These are phyloP conservation scores for Fusarium penzigii DNA, from an alignment of 2,329 filamentous ascomycete genomes.

Conservation along the genomic window DNA sequence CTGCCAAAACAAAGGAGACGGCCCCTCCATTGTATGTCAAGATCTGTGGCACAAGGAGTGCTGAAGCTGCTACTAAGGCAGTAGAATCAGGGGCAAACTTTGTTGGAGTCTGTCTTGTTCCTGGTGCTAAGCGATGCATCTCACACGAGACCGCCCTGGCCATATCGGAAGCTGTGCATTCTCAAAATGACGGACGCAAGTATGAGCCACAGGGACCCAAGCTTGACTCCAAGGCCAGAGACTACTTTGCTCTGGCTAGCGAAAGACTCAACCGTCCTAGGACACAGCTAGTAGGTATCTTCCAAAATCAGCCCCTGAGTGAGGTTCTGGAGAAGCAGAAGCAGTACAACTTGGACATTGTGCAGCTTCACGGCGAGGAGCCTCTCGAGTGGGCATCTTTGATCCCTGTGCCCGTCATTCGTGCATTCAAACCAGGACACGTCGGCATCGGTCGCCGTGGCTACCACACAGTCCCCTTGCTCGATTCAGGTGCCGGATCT, in stretches of 20 bases:
- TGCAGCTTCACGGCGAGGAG: constrained; percentile 91
- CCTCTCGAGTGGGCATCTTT: constrained; percentile 86
- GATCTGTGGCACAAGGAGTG: constrained; percentile 87
- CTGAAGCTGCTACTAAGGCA: constrained; percentile 77
- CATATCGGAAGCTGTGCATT: constrained; percentile 79
- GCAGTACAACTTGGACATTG: constrained; percentile 76
- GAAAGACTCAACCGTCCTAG: constrained; percentile 54
- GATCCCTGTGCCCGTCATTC: constrained; percentile 92
- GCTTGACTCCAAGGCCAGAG: constrained; percentile 45
- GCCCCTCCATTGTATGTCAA: constrained; percentile 70
- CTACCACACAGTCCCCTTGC: constrained; percentile 78
- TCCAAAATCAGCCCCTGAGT: constrained; percentile 83
- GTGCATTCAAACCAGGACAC: constrained; percentile 77
- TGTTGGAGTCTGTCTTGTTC: constrained; percentile 88
- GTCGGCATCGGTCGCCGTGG: constrained; percentile 72
- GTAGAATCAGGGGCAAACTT: constrained; percentile 87
- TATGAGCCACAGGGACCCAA: constrained; percentile 29
- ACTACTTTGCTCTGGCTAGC: constrained; percentile 69
- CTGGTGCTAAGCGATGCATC: constrained; percentile 78
- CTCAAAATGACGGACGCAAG: constrained; percentile 55
- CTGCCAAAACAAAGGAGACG: constrained; percentile 36
- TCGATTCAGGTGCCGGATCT: constrained; percentile 85
- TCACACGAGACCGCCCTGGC: constrained; percentile 74
- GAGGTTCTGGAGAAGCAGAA: constrained; percentile 80
- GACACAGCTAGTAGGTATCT: constrained; percentile 87